Base-by-base conservation (phyloP, 768 basidiomycete genomes). In the Amanita rimosa region DNA sequence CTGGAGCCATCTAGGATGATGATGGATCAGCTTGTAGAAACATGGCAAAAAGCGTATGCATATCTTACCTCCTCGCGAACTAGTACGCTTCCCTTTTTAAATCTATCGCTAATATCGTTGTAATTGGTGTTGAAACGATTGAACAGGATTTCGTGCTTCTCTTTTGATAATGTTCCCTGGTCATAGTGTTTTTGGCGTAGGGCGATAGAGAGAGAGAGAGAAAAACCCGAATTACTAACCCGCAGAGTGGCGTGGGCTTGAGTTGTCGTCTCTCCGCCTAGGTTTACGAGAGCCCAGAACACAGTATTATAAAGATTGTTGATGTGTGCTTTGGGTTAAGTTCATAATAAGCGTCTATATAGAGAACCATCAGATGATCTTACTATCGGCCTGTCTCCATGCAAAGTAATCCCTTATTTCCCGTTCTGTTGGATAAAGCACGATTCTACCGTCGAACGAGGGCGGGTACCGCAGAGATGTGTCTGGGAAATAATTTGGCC, bases 251-350 rank as follows among this genome's bases (percentile, higher is more conserved):
- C 76, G 60, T 97, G 89, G 1, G 95, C 95, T 51, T 94, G 77
- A 2, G 80, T 72, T 1, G 83, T 81, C 1, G 79, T 81, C 61
- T 86, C 70, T 0, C 83, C 85, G n/a, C 83, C 86, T 56, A 87
- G 74, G 38, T 83, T 83, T 0, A 98, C 80, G 29, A 99, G 75
- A 0, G 92, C 87, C 96, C 95, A 98, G 60, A 98, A 99, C 0
- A 69, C 71, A 0, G 96, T 97, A 59, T 99, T 99, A 68, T 98
- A 94, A 19, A 99, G 67, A 61, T 99, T 99, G 61, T 99, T 99
- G 61, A 98, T 85, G 61, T 99, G 96, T 0, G 96, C 94, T 97
- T 40, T 2, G n/a, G 41, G n/a, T n/a, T 3, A 29, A 29, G 31
- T 16, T n/a, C n/a, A n/a, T 14, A 17, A 34, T 22, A 22, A 29